phyloP scores from a whole-genome alignment of 176 grass and related monocot species.

The Thinopyrum elongatum region DNA sequence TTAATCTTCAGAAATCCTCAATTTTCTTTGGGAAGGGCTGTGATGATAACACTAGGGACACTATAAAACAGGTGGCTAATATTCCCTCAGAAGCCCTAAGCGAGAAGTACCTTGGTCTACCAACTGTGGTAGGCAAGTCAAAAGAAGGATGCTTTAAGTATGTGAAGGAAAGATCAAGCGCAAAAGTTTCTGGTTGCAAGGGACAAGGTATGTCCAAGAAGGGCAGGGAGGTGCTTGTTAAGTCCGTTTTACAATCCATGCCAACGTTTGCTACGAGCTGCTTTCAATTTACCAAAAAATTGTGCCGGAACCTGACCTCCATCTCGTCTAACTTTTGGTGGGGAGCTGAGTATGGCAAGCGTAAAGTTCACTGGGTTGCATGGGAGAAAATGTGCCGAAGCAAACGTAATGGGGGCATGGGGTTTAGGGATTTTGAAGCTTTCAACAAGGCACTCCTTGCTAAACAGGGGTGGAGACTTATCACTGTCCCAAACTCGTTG shows the following conservation, averaged over 20 bases:
- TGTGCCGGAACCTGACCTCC: not conserved
- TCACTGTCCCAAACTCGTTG: not conserved
- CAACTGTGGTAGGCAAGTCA: too few relatives aligned
- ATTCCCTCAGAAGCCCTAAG: too few relatives aligned
- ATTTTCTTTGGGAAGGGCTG: too few relatives aligned
- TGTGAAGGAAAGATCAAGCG: not conserved
- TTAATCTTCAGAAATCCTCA: too few relatives aligned
- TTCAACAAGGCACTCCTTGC: not conserved
- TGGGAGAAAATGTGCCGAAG: not conserved
- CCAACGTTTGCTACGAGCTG: not conserved
- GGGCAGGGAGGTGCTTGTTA: not conserved
- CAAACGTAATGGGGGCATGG: not conserved
- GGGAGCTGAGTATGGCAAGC: not conserved
- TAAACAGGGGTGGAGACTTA: not conserved
- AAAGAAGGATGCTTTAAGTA: not conserved
- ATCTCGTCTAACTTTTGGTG: not conserved
- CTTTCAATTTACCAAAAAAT: not conserved
- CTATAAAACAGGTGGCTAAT: too few relatives aligned
- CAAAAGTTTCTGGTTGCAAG: not conserved
- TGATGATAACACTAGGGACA: too few relatives aligned
- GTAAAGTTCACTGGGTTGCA: not conserved
- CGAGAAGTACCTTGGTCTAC: too few relatives aligned
- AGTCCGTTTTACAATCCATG: not conserved
- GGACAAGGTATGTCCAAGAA: not conserved
- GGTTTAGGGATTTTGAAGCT: not conserved